phyloP scores from a whole-genome alignment of 2,329 filamentous ascomycete species.

The Stagonosporopsis cucurbitacearum region DNA sequence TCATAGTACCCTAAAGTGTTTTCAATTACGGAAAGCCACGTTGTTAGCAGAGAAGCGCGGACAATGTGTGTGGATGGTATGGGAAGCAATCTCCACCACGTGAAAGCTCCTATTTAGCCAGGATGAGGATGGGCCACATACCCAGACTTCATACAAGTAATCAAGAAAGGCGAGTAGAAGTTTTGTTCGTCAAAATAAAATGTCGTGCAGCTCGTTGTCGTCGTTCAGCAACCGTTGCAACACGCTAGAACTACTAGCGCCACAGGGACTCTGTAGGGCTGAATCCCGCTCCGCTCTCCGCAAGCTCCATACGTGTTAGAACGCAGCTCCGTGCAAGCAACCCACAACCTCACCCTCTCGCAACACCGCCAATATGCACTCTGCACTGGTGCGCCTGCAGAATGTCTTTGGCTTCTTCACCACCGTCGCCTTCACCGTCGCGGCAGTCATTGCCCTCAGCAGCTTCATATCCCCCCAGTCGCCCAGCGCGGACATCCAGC shows the following conservation, averaged over 20 bases:
- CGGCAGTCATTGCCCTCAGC: constrained; percentile 78
- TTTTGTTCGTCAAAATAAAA: too few relatives aligned
- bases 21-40: too few relatives aligned
- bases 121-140: too few relatives aligned
- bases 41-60: too few relatives aligned
- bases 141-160: too few relatives aligned
- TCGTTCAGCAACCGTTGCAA: neutral
- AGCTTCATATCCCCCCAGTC: constrained; percentile 74
- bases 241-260: constrained; percentile 2
- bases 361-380: constrained; percentile 72
- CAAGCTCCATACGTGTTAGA: constrained; percentile 46
- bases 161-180: too few relatives aligned
- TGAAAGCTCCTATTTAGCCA: too few relatives aligned
- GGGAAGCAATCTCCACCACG: too few relatives aligned
- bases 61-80: too few relatives aligned
- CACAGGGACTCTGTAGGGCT: constrained; percentile 27
- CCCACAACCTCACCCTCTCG: constrained; percentile 2
- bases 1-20: too few relatives aligned
- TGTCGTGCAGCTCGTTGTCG: too few relatives aligned
- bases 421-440: constrained; percentile 84
- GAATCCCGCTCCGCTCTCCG: constrained; percentile 27
- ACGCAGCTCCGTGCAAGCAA: constrained; percentile 5
- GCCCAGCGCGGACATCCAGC: constrained; percentile 68
- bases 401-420: constrained; percentile 99
- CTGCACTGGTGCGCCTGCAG: constrained; percentile 81